A percentile compares a stretch with the other conserved stretches of the same genome.
phyloP scores from a whole-genome alignment of 805 yeast species.

The Lachancea sp. region DNA sequence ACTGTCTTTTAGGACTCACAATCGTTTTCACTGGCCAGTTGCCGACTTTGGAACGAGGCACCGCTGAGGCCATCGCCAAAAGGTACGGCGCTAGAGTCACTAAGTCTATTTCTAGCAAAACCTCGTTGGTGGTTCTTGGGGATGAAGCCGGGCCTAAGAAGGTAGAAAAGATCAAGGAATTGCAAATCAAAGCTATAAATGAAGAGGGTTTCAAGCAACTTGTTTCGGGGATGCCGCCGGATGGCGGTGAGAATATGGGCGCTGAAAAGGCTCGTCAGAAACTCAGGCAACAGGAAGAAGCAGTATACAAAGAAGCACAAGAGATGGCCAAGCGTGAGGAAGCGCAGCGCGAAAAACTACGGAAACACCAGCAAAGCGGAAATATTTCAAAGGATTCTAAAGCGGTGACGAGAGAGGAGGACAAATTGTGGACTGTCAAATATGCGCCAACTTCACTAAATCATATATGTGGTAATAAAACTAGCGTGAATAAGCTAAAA shows the following conservation, averaged over 20 bases:
- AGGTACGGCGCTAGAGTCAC: constrained; percentile 89
- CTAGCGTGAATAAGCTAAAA: constrained; percentile 56
- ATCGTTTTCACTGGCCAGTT: constrained; percentile 90
- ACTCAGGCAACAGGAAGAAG: constrained; percentile 58
- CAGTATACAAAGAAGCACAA: constrained; percentile 47
- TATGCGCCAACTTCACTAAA: constrained; percentile 75
- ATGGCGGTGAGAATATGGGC: constrained; percentile 79
- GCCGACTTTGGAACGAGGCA: constrained; percentile 71
- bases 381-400: constrained; percentile 15
- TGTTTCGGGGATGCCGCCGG: constrained; percentile 74
- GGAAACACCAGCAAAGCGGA: constrained; percentile 26
- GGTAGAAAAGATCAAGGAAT: constrained; percentile 66
- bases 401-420: constrained; percentile 33
- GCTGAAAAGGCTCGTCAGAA: constrained; percentile 71
- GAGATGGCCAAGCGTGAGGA: constrained; percentile 43
- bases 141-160: constrained; percentile 97
- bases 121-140: constrained; percentile 85
- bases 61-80: constrained; percentile 70
- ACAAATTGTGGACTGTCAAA: constrained; percentile 84
- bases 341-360: constrained; percentile 38
- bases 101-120: constrained; percentile 75
- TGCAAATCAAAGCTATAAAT: constrained; percentile 71
- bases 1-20: constrained; percentile 82
- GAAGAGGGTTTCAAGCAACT: constrained; percentile 81
- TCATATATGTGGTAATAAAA: constrained; percentile 90